Conservation (phyloP, 306 rosid genomes). For the Rosa multiflora region DNA sequence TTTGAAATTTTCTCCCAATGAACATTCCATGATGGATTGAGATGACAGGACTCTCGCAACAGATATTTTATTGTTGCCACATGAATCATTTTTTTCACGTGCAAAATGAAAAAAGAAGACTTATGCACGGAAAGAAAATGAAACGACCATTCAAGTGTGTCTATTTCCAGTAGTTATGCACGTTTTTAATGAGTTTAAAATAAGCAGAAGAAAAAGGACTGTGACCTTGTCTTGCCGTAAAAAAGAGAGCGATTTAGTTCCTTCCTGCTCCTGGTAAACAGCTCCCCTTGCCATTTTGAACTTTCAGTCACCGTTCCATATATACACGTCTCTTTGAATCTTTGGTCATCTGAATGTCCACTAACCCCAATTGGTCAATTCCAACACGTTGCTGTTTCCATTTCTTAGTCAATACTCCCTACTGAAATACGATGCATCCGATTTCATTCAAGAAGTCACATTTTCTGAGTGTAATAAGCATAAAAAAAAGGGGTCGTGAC, state of each 20-base stretch:
- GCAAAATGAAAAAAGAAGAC: not conserved
- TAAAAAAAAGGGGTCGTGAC: too few species aligned
- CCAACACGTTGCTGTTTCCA: not conserved
- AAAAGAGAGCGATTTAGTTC: not conserved
- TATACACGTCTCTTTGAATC: not conserved
- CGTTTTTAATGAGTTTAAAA: not conserved
- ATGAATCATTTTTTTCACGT: not conserved
- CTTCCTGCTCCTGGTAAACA: not conserved
- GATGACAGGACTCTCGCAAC: not conserved
- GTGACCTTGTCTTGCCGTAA: not conserved
- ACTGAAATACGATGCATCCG: not conserved
- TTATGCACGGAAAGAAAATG: not conserved
- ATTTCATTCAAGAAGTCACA: not conserved
- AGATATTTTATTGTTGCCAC: not conserved
- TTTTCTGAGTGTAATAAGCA: too few species aligned
- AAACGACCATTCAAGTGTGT: not conserved
- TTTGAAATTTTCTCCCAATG: not conserved
- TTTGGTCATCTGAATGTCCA: not conserved
- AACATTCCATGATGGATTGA: not conserved
- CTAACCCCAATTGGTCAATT: not conserved
- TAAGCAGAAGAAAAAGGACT: not conserved
- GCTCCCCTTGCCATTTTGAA: not conserved
- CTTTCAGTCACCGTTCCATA: not conserved
- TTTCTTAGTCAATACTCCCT: not conserved
- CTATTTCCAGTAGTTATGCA: not conserved